Percentiles rank a stretch among this genome's conserved stretches.
These are phyloP conservation scores for Retiboletus flavoniger DNA, from an alignment of 1,284 basidiomycete genomes.

Conservation along the genomic window DNA sequence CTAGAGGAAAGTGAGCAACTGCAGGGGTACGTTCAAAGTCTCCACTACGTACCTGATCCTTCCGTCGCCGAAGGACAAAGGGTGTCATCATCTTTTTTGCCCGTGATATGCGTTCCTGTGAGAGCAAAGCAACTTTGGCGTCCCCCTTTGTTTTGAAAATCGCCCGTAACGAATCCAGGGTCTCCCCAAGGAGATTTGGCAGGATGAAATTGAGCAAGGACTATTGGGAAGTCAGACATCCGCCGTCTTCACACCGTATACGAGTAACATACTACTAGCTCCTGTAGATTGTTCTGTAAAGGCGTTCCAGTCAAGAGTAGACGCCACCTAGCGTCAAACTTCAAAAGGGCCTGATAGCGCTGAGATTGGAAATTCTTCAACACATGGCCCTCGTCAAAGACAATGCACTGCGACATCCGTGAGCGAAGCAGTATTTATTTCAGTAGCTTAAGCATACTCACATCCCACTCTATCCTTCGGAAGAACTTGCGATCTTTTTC, in stretches of 20 bases:
- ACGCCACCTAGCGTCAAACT: constrained; percentile 86
- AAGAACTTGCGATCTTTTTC: constrained; percentile 91
- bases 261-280: constrained; percentile 78
- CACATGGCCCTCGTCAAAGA: constrained; percentile 95
- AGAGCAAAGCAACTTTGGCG: constrained; percentile 81
- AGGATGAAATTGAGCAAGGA: constrained; percentile 99
- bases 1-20: constrained; percentile 39
- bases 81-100: constrained; percentile 99
- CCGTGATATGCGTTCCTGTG: constrained; percentile 86
- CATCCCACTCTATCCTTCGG: constrained; percentile 88
- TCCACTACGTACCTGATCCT: constrained; percentile 68
- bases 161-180: constrained; percentile 76
- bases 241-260: not conserved
- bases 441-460: constrained; percentile 39
- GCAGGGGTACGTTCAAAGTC: not conserved
- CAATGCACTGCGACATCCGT: constrained; percentile 60
- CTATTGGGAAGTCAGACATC: constrained; percentile 40
- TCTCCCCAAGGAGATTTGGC: constrained; percentile 82
- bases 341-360: constrained; percentile 87
- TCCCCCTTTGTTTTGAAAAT: constrained; percentile 97
- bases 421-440: constrained; percentile 6
- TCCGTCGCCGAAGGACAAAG: constrained; percentile 93
- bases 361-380: constrained; percentile 97
- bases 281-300: constrained; percentile 88
- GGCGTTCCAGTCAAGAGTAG: constrained; percentile 95